Base-by-base conservation (phyloP, 1,284 basidiomycete genomes). In the Fistulina hepatica region DNA sequence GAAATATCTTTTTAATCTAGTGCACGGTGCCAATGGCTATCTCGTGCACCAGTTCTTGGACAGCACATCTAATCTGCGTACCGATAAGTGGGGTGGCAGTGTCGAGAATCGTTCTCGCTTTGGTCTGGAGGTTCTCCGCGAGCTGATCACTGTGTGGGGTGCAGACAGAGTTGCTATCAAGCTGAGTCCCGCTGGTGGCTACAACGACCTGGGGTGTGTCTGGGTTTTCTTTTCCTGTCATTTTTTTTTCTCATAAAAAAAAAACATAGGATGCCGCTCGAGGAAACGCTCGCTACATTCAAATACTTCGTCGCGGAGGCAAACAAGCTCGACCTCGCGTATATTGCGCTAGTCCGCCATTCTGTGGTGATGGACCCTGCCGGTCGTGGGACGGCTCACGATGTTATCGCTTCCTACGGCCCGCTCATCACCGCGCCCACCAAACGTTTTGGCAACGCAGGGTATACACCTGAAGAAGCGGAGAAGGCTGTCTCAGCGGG, bases 71-170 rank as follows among this genome's bases (percentile, higher is more conserved):
- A 79, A 80, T 56, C 41, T 67, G 22, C 69, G 77, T 20, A 72
- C 69, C 2, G 78, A 80, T 50, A 44, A 64, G 34, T 81, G 72
- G 64, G 77, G 76, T 10, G 76, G 76, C 3, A 66, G 63, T 19
- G 39, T 68, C 33, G 67, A 72, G 49, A 76, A 77, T 52, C 65
- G 77, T 19, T 45, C 60, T 6, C 56, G 71, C 5, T 79, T 81
- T 52, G 60, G 59, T 0, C 57, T 76, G 3, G 68, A 73, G 47
- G 62, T 69, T 9, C n/a, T n/a, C n/a, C n/a, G n/a, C n/a, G n/a
- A n/a, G n/a, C n/a, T n/a, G n/a, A n/a, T n/a, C n/a, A n/a, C n/a
- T n/a, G n/a, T n/a, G n/a, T n/a, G n/a, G n/a, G n/a, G n/a, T n/a
- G n/a, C n/a, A n/a, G n/a, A n/a, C n/a, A n/a, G n/a, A n/a, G 8